These are phyloP conservation scores for Tieghemiomyces parasiticus DNA, from an alignment of 192 early-diverging fungal genomes.

Conservation along the genomic window DNA sequence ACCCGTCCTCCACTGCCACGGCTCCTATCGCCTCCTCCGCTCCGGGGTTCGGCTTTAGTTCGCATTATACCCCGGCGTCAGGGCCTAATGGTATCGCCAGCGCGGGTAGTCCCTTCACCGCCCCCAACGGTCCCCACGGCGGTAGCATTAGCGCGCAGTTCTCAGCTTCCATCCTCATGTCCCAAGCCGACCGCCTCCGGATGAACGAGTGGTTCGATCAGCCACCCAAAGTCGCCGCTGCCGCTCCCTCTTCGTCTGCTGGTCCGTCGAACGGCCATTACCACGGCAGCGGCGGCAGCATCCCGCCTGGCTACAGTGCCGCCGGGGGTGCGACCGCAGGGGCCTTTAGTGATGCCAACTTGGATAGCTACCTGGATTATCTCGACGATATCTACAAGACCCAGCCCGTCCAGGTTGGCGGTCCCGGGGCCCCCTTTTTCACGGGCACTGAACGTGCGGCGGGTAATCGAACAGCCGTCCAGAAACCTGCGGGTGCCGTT, in stretches of 20 bases:
- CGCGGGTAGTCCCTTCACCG: not conserved
- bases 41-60: not conserved
- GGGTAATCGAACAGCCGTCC: too few relatives aligned
- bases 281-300: not conserved
- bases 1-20: too few relatives aligned
- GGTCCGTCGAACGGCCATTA: not conserved
- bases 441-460: too few relatives aligned
- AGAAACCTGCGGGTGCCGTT: too few relatives aligned
- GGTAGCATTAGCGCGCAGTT: not conserved
- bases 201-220: not conserved
- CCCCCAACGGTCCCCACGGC: not conserved
- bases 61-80: not conserved
- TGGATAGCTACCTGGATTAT: not conserved
- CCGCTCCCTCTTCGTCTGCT: not conserved
- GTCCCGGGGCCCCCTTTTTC: too few relatives aligned
- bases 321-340: too few relatives aligned
- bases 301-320: not conserved
- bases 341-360: too few relatives aligned
- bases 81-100: not conserved
- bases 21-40: not conserved
- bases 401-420: conserved; percentile 1
- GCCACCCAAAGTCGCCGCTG: not conserved
- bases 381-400: conserved; percentile 6
- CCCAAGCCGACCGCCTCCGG: not conserved
- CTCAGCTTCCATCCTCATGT: conserved; percentile 1